A percentile compares a stretch with the other conserved stretches of the same genome.
These are phyloP conservation scores for Penicillium brasilianum DNA, from an alignment of 2,329 filamentous ascomycete species.

Conservation along the genomic window DNA sequence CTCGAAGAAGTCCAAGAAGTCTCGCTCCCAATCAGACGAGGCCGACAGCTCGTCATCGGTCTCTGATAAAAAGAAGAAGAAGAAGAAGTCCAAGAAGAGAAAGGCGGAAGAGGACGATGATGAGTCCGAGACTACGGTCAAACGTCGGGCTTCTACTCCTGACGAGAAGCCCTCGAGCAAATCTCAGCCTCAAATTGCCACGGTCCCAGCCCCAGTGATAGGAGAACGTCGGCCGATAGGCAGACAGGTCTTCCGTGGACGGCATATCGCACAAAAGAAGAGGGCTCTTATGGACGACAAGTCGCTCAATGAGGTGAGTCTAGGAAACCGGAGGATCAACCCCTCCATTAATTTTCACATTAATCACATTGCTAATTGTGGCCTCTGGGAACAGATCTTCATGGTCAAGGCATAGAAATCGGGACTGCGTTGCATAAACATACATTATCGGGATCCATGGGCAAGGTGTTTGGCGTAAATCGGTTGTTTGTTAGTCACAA, in stretches of 20 bases:
- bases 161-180: constrained; percentile 31
- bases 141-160: neutral
- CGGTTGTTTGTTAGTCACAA: neutral
- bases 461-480: constrained; percentile 14
- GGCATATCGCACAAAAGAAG: constrained; percentile 87
- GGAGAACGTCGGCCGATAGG: constrained; percentile 56
- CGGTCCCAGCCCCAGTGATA: constrained; percentile 52
- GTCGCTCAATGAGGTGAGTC: constrained; percentile 80
- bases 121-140: constrained; percentile 7
- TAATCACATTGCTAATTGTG: neutral
- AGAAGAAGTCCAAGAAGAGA: constrained; percentile 43
- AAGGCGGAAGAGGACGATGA: constrained; percentile 39
- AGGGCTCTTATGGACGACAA: constrained; percentile 79
- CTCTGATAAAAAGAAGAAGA: constrained; percentile 36
- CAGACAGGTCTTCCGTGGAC: constrained; percentile 75
- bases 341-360: neutral
- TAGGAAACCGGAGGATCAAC: neutral
- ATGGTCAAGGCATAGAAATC: constrained; percentile 32
- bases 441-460: constrained; percentile 6
- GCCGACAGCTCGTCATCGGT: constrained; percentile 24
- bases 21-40: constrained; percentile 24
- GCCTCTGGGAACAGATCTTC: constrained; percentile 29
- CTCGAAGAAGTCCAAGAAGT: constrained; percentile 32
- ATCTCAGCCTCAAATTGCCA: constrained; percentile 39
- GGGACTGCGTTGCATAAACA: constrained; percentile 15